These are phyloP conservation scores for Anthracocystis panici-leucophaei DNA, from an alignment of 1,284 basidiomycete genomes.

Conservation along the genomic window DNA sequence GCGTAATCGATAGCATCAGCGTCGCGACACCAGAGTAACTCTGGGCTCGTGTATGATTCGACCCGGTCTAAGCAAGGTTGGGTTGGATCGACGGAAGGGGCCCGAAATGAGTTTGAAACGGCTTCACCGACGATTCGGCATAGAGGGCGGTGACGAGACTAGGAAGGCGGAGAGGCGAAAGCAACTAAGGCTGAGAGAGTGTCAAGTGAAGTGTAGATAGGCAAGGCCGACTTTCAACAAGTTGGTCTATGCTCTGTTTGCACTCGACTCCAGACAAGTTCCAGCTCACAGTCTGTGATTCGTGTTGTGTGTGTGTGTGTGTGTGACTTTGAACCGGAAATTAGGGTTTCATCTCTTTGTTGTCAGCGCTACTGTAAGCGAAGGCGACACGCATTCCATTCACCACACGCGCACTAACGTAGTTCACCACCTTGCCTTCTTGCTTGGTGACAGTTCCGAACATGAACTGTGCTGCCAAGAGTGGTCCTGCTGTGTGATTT, in stretches of 20 bases:
- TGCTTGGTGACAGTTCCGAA: too few species aligned
- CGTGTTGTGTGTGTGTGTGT: neutral
- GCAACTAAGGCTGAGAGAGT: neutral
- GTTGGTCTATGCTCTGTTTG: too few species aligned
- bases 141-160: neutral
- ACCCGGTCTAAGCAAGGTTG: neutral
- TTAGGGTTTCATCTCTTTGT: neutral
- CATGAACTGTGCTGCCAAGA: neutral
- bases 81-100: too few species aligned
- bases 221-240: slow-evolving; percentile 12
- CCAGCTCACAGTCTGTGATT: slow-evolving; percentile 1
- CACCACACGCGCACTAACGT: neutral
- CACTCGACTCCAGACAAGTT: neutral
- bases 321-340: neutral
- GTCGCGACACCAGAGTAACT: too few species aligned
- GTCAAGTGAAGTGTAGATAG: neutral
- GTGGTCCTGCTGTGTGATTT: neutral
- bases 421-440: neutral
- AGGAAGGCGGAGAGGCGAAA: neutral
- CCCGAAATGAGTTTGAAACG: neutral
- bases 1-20: neutral
- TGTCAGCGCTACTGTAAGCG: too few species aligned
- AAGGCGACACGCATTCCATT: neutral
- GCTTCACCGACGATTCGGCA: neutral
- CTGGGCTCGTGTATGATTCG: neutral